Percentiles rank a stretch among this genome's conserved stretches.
phyloP scores from a whole-genome alignment of 2,329 filamentous ascomycete species.

The Botryotinia convoluta region DNA sequence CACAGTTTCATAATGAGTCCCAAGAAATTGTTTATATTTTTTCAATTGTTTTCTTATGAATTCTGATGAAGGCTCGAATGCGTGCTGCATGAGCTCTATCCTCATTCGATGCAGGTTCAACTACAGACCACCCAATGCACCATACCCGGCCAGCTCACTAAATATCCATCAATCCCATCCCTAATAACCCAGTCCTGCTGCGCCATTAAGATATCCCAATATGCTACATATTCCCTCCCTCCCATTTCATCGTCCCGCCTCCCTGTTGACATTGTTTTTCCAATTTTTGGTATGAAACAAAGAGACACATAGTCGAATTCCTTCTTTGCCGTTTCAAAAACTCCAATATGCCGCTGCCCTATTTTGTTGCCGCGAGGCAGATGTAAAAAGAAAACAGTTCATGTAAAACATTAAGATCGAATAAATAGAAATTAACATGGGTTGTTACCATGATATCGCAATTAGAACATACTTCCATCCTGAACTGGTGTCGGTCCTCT shows the following conservation, averaged over 20 bases:
- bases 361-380: conserved; percentile 28
- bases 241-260: neutral
- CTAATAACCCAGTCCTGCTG: conserved; percentile 32
- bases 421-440: conserved; percentile 24
- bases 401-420: conserved; percentile 34
- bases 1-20: neutral
- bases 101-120: neutral
- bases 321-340: conserved; percentile 21
- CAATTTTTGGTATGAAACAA: conserved; percentile 10
- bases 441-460: conserved; percentile 13
- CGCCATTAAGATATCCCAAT: conserved; percentile 25
- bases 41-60: neutral
- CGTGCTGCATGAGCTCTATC: conserved; percentile 16
- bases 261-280: conserved; percentile 6
- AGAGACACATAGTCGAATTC: neutral
- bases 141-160: neutral
- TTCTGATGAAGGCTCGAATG: conserved; percentile 15
- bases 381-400: conserved; percentile 28
- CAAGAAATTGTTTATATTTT: neutral
- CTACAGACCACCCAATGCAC: neutral
- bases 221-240: conserved; percentile 19
- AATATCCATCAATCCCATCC: neutral
- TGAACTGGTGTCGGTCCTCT: neutral
- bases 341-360: conserved; percentile 29
- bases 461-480: conserved; percentile 37